phyloP scores from a whole-genome alignment of 768 basidiomycete genomes.

The Lactarius tabidus region DNA sequence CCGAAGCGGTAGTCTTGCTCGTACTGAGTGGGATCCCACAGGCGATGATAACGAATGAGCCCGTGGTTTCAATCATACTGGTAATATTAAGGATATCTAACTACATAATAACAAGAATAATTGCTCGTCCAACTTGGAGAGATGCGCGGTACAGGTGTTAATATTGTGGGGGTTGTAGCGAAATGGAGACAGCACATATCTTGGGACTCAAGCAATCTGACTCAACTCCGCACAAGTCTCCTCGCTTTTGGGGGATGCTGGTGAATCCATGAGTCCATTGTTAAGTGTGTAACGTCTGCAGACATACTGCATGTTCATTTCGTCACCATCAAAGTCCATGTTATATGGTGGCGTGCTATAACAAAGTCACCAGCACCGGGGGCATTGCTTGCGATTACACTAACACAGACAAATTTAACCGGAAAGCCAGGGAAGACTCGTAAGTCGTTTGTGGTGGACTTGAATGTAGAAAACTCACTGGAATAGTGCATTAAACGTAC shows the following conservation, averaged over 20 bases:
- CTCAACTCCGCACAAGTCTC: conserved; percentile 97
- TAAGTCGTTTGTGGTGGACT: conserved; percentile 6
- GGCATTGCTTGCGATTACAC: conserved; percentile 34
- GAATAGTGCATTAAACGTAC: conserved; percentile 98
- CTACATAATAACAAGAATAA: too few species aligned
- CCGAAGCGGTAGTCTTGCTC: too few species aligned
- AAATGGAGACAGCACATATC: too few species aligned
- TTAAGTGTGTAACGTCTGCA: background rate
- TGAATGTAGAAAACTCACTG: conserved; percentile 56
- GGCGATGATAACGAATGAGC: too few species aligned
- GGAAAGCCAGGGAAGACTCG: conserved; percentile 66
- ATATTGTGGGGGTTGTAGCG: too few species aligned
- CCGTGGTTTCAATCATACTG: too few species aligned
- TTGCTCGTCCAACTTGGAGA: too few species aligned
- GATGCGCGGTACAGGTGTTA: too few species aligned
- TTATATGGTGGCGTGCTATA: conserved; percentile 92
- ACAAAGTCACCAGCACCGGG: conserved; percentile 30
- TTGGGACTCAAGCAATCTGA: conserved; percentile 97
- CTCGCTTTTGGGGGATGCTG: conserved; percentile 95
- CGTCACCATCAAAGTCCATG: conserved; percentile 99
- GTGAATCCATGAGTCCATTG: conserved; percentile 16
- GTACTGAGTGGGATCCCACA: too few species aligned
- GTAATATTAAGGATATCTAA: too few species aligned
- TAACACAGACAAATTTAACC: conserved; percentile 96
- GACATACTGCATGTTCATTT: conserved; percentile 99